Evolutionary conservation across 2,329 filamentous ascomycete species (phyloP).

Genomic region (Aspergillus hiratsukae): DNA sequence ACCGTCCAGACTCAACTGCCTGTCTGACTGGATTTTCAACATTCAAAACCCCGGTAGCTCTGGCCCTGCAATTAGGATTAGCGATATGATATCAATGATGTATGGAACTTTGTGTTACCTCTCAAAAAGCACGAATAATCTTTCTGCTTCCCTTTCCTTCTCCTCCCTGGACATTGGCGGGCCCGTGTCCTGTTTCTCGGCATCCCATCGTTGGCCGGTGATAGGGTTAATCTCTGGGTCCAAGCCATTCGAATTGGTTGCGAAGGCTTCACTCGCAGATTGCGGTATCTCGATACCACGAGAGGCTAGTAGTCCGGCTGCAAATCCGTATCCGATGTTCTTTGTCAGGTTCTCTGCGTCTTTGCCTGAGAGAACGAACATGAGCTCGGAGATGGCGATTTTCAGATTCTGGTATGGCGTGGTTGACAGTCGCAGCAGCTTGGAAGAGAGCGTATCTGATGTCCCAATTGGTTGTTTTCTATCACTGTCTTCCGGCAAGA

Average conservation of each 20-base stretch:
- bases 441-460: slow-evolving; percentile 67
- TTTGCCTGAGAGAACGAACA: slow-evolving; percentile 82
- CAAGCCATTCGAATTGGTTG: slow-evolving; percentile 24
- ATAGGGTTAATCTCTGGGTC: slow-evolving; percentile 65
- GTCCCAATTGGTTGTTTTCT: slow-evolving; percentile 72
- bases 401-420: slow-evolving; percentile 70
- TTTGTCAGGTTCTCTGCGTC: slow-evolving; percentile 76
- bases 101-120: slow-evolving; percentile 47
- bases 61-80: slow-evolving; percentile 47
- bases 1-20: slow-evolving; percentile 64
- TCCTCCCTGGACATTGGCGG: slow-evolving; percentile 85
- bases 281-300: slow-evolving; percentile 75
- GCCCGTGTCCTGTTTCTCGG: slow-evolving; percentile 55
- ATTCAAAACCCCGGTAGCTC: slow-evolving; percentile 68
- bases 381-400: slow-evolving; percentile 68
- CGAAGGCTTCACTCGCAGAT: slow-evolving; percentile 56
- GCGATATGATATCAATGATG: slow-evolving; percentile 2
- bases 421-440: slow-evolving; percentile 71
- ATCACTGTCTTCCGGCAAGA: slow-evolving; percentile 75
- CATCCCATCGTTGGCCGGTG: slow-evolving; percentile 75
- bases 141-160: slow-evolving; percentile 86
- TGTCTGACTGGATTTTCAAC: slow-evolving; percentile 74
- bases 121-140: slow-evolving; percentile 86
- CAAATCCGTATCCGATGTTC: slow-evolving; percentile 93
- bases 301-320: slow-evolving; percentile 81